phyloP scores from a whole-genome alignment of 1,284 basidiomycete genomes.

The Rhodotorula sp. region DNA sequence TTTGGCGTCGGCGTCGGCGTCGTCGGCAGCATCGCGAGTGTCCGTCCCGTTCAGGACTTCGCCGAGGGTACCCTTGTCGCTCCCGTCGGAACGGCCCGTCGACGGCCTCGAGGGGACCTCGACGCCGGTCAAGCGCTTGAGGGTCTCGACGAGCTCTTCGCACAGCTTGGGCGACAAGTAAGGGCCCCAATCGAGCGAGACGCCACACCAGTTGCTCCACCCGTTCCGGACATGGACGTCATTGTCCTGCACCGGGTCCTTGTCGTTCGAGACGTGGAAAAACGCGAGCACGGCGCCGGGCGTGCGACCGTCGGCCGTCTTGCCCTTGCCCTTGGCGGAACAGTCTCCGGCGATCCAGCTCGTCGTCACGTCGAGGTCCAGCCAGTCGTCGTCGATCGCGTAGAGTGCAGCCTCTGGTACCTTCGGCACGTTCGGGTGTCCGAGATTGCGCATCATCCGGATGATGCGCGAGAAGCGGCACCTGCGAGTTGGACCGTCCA shows the following conservation, averaged over 20 bases:
- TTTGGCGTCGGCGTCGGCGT: background rate
- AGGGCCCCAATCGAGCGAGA: slow-evolving; percentile 25
- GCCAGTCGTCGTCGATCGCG: slow-evolving; percentile 58
- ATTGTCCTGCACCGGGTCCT: slow-evolving; percentile 68
- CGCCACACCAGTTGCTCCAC: slow-evolving; percentile 94
- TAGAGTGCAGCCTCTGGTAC: slow-evolving; percentile 23
- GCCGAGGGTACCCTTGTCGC: slow-evolving; percentile 15
- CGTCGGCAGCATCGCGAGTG: background rate
- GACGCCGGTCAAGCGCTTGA: slow-evolving; percentile 21
- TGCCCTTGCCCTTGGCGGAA: slow-evolving; percentile 7
- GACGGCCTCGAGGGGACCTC: slow-evolving; percentile 25
- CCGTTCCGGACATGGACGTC: slow-evolving; percentile 70
- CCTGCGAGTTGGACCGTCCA: slow-evolving; percentile 40
- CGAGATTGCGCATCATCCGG: slow-evolving; percentile 53
- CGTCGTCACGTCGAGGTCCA: slow-evolving; percentile 87
- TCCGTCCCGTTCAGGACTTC: slow-evolving; percentile 10
- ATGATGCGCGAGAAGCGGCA: slow-evolving; percentile 55
- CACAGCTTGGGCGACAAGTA: slow-evolving; percentile 36
- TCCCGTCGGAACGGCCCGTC: slow-evolving; percentile 36
- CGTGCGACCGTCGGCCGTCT: slow-evolving; percentile 49
- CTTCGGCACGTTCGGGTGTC: slow-evolving; percentile 50
- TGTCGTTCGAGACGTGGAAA: slow-evolving; percentile 76
- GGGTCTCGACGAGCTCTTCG: slow-evolving; percentile 28
- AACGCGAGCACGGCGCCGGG: slow-evolving; percentile 83
- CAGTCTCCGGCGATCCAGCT: slow-evolving; percentile 71